Evolutionary conservation across 2,329 filamentous ascomycete species (phyloP), one percentile per base, ranked within the genome.

Genomic region (Epichloe bromicola): DNA sequence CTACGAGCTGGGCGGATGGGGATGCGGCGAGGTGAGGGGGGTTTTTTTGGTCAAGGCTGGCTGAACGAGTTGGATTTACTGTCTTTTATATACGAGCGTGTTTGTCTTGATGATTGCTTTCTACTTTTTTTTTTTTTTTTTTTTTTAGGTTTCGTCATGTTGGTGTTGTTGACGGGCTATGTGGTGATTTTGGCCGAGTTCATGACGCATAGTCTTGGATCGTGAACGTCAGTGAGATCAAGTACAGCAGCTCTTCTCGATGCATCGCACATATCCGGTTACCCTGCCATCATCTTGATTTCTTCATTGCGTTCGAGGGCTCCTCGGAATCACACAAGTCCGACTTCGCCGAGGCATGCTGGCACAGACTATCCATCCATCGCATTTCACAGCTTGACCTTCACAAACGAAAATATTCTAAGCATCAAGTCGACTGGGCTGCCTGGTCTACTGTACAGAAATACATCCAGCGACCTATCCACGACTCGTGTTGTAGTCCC

Each of bases 1-100:
- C 66, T 19, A 63, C 65, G 8, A 64, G 59, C 50, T 67, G 65
- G 62, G 59, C 62, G 37, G 61, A 65, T 30, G 61, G 60, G n/a
- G 65, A 68, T 51, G 58, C 54, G 17, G 56, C 58, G 45, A 56
- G 52, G 23, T 61, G 55, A 55, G 2, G 42, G 17, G 2, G 42
- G n/a, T 7, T 30, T 26, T 10, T 26, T 26, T 26, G 26, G 26
- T 3, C 26, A 3, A 26, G 33, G 23, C 11, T 4, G 11, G 36
- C 36, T 17, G 17, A 26, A 5, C 5, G 44, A 26, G n/a, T 4
- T 19, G 14, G 3, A n/a, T 45, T 15, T 15, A 17, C 10, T 2
- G 15, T 15, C 7, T 17, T 12, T 10, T n/a, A 2, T 17, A 41
- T 19, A 41, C 10, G 17, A 5, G 39, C 39, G 17, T 4, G 39